Conservation (phyloP, 2,329 filamentous ascomycete genomes). For the Curvularia verruculosa region DNA sequence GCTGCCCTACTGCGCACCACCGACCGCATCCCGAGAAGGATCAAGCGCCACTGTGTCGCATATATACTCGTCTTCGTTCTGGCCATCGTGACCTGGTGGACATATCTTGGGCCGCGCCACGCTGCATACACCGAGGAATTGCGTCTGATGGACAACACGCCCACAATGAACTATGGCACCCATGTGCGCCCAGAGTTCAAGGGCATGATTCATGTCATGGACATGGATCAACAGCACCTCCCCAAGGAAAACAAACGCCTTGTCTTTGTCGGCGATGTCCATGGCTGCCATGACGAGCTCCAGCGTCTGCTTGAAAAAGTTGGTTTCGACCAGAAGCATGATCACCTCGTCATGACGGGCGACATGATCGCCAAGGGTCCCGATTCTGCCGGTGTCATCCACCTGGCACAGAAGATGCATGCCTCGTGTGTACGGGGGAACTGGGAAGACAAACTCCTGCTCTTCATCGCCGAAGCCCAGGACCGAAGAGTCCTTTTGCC, state of each 20-base stretch:
- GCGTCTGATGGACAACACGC: constrained; percentile 41
- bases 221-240: constrained; percentile 55
- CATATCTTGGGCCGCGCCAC: constrained; percentile 46
- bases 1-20: constrained; percentile 31
- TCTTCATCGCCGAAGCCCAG: constrained; percentile 59
- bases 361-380: constrained; percentile 75
- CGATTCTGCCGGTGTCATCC: constrained; percentile 77
- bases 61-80: constrained; percentile 38
- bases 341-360: constrained; percentile 49
- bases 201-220: constrained; percentile 58
- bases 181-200: constrained; percentile 57
- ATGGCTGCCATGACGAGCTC: constrained; percentile 76
- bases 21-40: constrained; percentile 42
- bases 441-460: constrained; percentile 86
- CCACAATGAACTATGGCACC: constrained; percentile 50
- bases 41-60: constrained; percentile 46
- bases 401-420: constrained; percentile 72
- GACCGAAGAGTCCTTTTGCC: constrained; percentile 27
- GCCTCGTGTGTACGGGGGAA: constrained; percentile 89
- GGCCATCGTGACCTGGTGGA: constrained; percentile 46
- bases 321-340: constrained; percentile 65
- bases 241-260: constrained; percentile 64
- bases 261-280: constrained; percentile 87
- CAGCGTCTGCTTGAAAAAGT: constrained; percentile 68
- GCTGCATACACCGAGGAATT: constrained; percentile 43